Evolutionary conservation across 306 rosid genomes (phyloP), one percentile per base, ranked within the genome.

Genomic region (Acacia confusa): DNA sequence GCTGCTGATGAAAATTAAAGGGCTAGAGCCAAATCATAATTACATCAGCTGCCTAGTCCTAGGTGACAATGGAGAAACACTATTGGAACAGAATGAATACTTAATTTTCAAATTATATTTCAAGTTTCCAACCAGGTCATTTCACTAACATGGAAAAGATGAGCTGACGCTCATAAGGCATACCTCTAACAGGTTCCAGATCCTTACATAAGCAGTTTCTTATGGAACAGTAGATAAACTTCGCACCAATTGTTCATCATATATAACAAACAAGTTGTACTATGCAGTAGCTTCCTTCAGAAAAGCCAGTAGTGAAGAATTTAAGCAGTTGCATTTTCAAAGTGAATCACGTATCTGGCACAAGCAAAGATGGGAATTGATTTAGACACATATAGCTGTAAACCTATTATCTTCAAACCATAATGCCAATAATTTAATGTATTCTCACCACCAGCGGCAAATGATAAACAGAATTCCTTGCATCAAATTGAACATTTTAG

Each of bases 251-350:
- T 79, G 82, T 82, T 81, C 86, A 84, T 81, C 84, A 41, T 79
- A 84, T 45, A 69, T 64, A 79, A 87, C 86, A 87, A 79, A 87
- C 86, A 87, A 84, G 84, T 84, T 82, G 86, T 45, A 87, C 81
- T 57, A 85, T n/a, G 81, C 71, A 41, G 81, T 61, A 75, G 86
- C 83, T 82, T 79, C 88, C 88, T 75, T 85, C 79, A 82, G 61
- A 67, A 84, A 87, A 71, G 50, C 72, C 85, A 76, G 82, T 71
- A 74, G 77, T 70, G 82, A 87, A 82, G 82, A 84, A 84, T 68
- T 65, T 25, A 87, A 74, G 77, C 87, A 70, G 87, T 81, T 70
- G 84, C 86, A 81, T 67, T 80, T 82, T 73, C 72, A 82, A 87
- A 82, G 76, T 22, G 66, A 34, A 77, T 87, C 70, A 72, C 78